Conservation (phyloP, 1,284 basidiomycete genomes). For the Ustilago trichophora region DNA sequence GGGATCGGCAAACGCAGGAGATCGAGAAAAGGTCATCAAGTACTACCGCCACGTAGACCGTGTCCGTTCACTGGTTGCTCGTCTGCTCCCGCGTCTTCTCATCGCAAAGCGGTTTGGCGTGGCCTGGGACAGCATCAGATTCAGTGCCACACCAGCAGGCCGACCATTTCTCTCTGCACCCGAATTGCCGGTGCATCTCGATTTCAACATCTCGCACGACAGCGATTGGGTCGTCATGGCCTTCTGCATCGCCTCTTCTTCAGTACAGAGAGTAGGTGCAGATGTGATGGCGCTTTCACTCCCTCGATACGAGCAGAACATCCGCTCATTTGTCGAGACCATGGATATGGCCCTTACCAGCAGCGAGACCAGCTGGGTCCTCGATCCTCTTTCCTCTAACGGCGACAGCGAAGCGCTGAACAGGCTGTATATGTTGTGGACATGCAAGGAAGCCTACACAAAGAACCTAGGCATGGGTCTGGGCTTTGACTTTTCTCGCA, state of each 20-base stretch:
- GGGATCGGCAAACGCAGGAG: constrained; percentile 10
- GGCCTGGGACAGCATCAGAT: constrained; percentile 5
- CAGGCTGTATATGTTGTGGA: constrained; percentile 58
- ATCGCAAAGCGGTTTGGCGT: constrained; percentile 8
- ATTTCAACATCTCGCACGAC: constrained; percentile 64
- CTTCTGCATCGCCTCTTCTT: constrained; percentile 10
- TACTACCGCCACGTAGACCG: constrained; percentile 50
- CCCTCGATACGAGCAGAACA: constrained; percentile 50
- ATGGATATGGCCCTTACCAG: constrained; percentile 59
- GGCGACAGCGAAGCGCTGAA: constrained; percentile 19
- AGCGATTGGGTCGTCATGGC: constrained; percentile 62
- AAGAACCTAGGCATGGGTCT: constrained; percentile 60
- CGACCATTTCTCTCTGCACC: constrained; percentile 34
- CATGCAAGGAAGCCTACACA: constrained; percentile 64
- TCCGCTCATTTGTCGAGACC: constrained; percentile 48
- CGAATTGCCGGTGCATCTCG: too few relatives aligned
- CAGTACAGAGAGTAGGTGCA: constrained; percentile 36
- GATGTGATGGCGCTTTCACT: constrained; percentile 61
- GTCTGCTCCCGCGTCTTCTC: constrained; percentile 41
- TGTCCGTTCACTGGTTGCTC: constrained; percentile 40
- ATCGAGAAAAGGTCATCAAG: constrained; percentile 33
- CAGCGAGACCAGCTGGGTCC: constrained; percentile 47
- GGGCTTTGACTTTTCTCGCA: constrained; percentile 57
- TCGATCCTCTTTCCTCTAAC: too few relatives aligned
- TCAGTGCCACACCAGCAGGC: constrained; percentile 23